A percentile compares a stretch with the other conserved stretches of the same genome.
Conservation (phyloP, 495 filamentous ascomycete genomes). For the Tuber magnatum region DNA sequence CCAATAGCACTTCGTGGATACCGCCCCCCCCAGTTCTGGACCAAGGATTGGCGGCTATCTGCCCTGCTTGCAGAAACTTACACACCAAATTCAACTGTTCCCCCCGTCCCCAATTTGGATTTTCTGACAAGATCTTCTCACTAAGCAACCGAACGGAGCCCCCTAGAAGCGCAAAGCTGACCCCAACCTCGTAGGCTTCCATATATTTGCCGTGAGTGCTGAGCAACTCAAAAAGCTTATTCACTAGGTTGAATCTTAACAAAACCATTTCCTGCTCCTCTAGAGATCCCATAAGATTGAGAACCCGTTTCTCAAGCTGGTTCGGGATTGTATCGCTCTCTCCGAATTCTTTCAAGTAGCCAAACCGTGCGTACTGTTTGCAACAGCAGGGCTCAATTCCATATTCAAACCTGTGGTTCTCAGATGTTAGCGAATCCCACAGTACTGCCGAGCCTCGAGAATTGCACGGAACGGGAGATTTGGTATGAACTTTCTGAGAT, state of each 20-base stretch:
- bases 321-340: neutral
- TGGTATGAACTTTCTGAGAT: conserved; percentile 9
- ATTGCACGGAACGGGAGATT: neutral
- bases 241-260: conserved; percentile 18
- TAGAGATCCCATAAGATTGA: neutral
- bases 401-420: conserved; percentile 1
- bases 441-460: no score
- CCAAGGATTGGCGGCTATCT: neutral
- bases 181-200: conserved; percentile 17
- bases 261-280: conserved; percentile 11
- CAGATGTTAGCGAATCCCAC: neutral
- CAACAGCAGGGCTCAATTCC: conserved; percentile 13
- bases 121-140: neutral
- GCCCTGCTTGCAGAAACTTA: conserved; percentile 9
- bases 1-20: neutral
- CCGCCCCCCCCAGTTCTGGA: neutral
- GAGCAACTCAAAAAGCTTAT: conserved; percentile 15
- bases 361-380: conserved; percentile 17
- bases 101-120: neutral
- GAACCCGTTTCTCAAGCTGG: neutral
- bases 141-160: conserved; percentile 10
- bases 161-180: conserved; percentile 8
- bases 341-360: conserved; percentile 3
- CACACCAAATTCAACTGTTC: neutral
- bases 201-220: neutral